A percentile compares a stretch with the other conserved stretches of the same genome.
Conservation (phyloP, 1,139 yeast genomes). For the Kazachstania sp. region DNA sequence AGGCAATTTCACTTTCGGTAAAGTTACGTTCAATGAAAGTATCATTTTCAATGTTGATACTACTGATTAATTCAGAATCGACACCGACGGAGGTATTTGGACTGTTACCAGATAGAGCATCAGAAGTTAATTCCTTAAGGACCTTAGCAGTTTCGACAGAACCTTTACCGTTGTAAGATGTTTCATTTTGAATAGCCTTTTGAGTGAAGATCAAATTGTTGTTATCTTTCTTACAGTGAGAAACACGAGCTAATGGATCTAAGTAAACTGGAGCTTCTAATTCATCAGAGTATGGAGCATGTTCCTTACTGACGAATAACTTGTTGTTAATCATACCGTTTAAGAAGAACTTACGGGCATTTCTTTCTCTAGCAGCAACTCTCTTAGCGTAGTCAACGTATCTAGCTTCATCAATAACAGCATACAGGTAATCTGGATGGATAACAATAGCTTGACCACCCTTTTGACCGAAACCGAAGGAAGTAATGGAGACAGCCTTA, state of each 20-base stretch:
- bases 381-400: conserved; percentile 62
- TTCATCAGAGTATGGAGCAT: conserved; percentile 85
- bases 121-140: conserved; percentile 30
- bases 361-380: conserved; percentile 76
- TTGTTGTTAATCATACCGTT: conserved; percentile 87
- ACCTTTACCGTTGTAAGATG: conserved; percentile 15
- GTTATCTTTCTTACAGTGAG: conserved; percentile 39
- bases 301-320: conserved; percentile 85
- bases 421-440: conserved; percentile 89
- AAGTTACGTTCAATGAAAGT: conserved; percentile 90
- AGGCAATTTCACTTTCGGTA: conserved; percentile 67
- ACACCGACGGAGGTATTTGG: conserved; percentile 81
- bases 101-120: conserved; percentile 41
- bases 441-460: conserved; percentile 93
- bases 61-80: conserved; percentile 82
- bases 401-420: conserved; percentile 61
- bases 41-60: conserved; percentile 74
- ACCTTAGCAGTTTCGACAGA: conserved; percentile 21
- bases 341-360: conserved; percentile 93
- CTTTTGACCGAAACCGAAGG: conserved; percentile 99
- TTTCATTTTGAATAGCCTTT: conserved; percentile 31
- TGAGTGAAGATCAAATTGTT: conserved; percentile 43
- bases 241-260: conserved; percentile 90
- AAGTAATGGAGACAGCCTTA: conserved; percentile 93
- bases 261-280: conserved; percentile 85